Conservation (phyloP, 331 rosid genomes). For the Cydonia oblonga region DNA sequence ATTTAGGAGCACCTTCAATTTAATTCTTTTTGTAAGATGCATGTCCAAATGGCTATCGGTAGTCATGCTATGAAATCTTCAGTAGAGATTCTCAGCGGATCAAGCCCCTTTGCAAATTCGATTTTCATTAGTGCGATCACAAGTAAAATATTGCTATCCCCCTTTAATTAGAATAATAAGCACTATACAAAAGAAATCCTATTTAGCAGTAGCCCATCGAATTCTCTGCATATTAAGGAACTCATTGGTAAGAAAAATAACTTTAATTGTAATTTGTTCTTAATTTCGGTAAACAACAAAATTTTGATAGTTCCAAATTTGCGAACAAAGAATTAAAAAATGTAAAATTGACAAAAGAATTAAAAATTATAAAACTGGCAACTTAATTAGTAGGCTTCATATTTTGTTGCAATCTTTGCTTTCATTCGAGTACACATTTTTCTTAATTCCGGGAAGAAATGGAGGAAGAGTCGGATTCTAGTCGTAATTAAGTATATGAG, state of each 20-base stretch:
- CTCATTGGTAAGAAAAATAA: background rate
- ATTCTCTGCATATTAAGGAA: too few species aligned
- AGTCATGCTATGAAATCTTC: background rate
- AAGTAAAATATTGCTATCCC: background rate
- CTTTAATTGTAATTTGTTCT: background rate
- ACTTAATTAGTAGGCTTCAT: too few species aligned
- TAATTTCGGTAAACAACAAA: background rate
- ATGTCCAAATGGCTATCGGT: background rate
- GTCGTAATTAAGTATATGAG: too few species aligned
- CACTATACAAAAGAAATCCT: background rate
- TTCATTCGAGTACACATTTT: background rate
- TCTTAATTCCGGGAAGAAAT: background rate
- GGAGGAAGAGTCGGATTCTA: too few species aligned
- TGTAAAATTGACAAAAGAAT: too few species aligned
- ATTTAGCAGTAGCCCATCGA: background rate
- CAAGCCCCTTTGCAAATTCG: background rate
- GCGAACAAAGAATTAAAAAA: too few species aligned
- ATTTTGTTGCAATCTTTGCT: background rate
- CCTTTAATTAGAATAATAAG: background rate
- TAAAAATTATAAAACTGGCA: too few species aligned
- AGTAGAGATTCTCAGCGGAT: background rate
- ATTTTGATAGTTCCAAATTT: background rate
- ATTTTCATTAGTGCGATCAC: background rate
- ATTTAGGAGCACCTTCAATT: background rate
- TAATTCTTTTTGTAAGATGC: background rate